Percentiles rank a stretch among this genome's conserved stretches.
Evolutionary conservation across 2,329 filamentous ascomycete species (phyloP).

Genomic region (Sclerotinia glacialis): DNA sequence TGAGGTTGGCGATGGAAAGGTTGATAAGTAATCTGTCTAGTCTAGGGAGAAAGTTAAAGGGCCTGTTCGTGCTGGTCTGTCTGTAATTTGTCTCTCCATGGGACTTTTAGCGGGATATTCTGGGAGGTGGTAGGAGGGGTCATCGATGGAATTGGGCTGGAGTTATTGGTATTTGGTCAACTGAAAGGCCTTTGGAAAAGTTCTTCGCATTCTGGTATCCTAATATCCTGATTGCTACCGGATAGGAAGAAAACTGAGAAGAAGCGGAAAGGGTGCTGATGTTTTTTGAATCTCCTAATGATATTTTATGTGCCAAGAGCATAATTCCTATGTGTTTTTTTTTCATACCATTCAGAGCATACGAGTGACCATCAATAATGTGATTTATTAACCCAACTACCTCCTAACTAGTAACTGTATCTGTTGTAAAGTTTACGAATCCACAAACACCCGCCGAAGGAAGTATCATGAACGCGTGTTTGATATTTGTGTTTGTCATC

Average conservation of each 20-base stretch:
- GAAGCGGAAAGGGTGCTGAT: neutral
- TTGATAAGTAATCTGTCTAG: rapidly evolving
- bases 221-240: no score
- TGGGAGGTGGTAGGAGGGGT: neutral
- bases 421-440: no score
- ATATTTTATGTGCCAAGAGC: neutral
- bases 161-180: neutral
- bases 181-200: neutral
- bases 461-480: no score
- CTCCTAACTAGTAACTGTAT: no score
- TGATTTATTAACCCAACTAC: neutral
- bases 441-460: no score
- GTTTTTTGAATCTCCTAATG: neutral
- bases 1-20: neutral
- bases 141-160: no score
- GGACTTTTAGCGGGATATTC: neutral
- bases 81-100: neutral
- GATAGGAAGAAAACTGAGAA: neutral
- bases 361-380: neutral
- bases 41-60: neutral
- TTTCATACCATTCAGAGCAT: neutral
- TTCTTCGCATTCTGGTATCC: neutral
- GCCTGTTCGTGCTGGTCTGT: neutral
- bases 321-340: neutral
- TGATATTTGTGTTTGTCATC: no score